Conservation (phyloP, 495 filamentous ascomycete genomes). For the Mycothermus thermophilus region DNA sequence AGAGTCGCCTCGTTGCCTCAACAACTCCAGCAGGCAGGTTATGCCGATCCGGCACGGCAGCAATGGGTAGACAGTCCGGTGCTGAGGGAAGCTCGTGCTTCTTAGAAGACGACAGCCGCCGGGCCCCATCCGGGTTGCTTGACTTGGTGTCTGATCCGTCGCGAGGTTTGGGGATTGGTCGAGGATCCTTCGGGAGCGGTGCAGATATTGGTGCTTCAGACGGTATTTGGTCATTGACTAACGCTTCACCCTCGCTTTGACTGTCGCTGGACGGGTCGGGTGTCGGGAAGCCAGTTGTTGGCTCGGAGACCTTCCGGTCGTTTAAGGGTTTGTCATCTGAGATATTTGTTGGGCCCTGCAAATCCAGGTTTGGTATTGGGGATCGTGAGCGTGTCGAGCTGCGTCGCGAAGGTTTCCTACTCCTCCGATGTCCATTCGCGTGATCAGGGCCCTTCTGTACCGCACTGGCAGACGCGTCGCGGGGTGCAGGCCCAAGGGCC, state of each 20-base stretch:
- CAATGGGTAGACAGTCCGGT: conserved; percentile 36
- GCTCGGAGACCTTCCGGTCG: conserved; percentile 7
- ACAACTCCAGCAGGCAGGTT: conserved; percentile 23
- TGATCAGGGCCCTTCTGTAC: no score
- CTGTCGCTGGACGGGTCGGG: conserved; percentile 21
- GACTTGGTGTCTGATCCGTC: conserved; percentile 25
- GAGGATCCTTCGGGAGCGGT: not conserved
- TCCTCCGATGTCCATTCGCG: no score
- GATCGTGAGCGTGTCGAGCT: no score
- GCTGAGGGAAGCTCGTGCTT: conserved; percentile 41
- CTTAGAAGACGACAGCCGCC: conserved; percentile 43
- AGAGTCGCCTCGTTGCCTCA: conserved; percentile 18
- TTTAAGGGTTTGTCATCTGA: no score
- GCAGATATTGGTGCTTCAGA: no score
- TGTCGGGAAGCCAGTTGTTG: conserved; percentile 16
- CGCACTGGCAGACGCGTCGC: no score
- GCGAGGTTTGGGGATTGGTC: conserved; percentile 7
- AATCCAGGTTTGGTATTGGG: no score
- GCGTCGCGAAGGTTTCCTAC: no score
- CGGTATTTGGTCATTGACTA: no score
- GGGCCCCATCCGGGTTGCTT: conserved; percentile 25
- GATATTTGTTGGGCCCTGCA: no score
- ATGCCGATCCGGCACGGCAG: conserved; percentile 17
- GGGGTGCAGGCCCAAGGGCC: no score
- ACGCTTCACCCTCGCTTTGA: conserved; percentile 15